Evolutionary conservation across 306 rosid genomes (phyloP), one percentile per base, ranked within the genome.

Genomic region (Pachyrhizus erosus): DNA sequence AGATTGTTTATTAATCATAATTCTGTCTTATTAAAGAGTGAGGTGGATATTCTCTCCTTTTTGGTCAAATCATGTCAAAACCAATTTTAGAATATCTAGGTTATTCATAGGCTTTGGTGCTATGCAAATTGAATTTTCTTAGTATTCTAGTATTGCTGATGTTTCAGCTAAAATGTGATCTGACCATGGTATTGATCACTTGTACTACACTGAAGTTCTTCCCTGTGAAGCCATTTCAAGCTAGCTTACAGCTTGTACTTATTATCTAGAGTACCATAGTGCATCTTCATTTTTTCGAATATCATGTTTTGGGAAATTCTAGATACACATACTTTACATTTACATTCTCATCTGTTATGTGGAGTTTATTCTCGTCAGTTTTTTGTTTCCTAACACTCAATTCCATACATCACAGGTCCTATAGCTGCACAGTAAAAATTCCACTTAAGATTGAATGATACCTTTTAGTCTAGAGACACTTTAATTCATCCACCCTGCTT

Each of bases 51-150:
- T 70, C 48, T 57, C 33, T 4, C 2, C 1, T 46, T 27, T 33
- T 46, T 48, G 29, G 34, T 61, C 73, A 45, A 58, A 57, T 57
- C 0, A 33, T 58, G 45, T 45, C 57, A 46, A 21, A 26, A 46
- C 71, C 73, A 48, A 29, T 20, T 48, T 48, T 65, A 48, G 34
- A 65, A 73, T 33, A 40, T 46, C 11, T 84, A 64, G 43, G 27
- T 10, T 51, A 73, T 43, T 31, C 8, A 23, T 67, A 72, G 75
- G 46, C 31, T 73, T 42, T 18, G 43, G 42, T 48, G 70, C 73
- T 77, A 49, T 77, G 39, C 68, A 12, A 34, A 54, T 69, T 27
- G 39, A n/a, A 48, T 17, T 72, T 46, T 82, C 68, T 66, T 66
- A 51, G 51, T 33, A 37, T 70, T 62, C 31, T 34, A 75, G 57